Percentiles rank a stretch among this genome's conserved stretches.
These are phyloP conservation scores for Syncephalis plumigaleata DNA, from an alignment of 371 early-diverging fungal genomes.

Conservation along the genomic window DNA sequence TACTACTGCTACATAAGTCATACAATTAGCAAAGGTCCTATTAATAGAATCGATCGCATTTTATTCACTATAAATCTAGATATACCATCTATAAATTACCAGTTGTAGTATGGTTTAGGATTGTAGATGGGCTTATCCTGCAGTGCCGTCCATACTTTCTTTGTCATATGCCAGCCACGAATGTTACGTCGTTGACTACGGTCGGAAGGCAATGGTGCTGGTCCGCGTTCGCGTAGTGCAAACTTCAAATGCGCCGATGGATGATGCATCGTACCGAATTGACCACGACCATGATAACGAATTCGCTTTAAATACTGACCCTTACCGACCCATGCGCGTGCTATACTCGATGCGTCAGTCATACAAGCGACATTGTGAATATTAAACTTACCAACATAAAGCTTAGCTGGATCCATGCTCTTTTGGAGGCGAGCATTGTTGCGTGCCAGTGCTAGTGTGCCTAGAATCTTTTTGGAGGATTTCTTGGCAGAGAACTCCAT, in stretches of 20 bases:
- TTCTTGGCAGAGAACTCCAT: slow-evolving; percentile 74
- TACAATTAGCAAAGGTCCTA: too few species aligned
- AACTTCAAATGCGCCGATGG: slow-evolving; percentile 74
- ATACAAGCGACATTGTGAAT: neutral
- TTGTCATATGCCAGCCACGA: slow-evolving; percentile 27
- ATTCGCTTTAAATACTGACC: slow-evolving; percentile 49
- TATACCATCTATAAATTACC: too few species aligned
- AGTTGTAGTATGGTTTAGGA: slow-evolving; percentile 54
- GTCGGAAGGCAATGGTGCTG: slow-evolving; percentile 11
- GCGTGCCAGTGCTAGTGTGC: slow-evolving; percentile 53
- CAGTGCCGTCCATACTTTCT: slow-evolving; percentile 53
- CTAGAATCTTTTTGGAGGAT: slow-evolving; percentile 44
- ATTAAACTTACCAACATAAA: slow-evolving; percentile 22
- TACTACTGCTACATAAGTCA: too few species aligned
- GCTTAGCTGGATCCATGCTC: slow-evolving; percentile 37
- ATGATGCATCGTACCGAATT: slow-evolving; percentile 61
- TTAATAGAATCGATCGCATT: too few species aligned
- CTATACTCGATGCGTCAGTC: slow-evolving; percentile 10
- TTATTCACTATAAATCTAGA: too few species aligned
- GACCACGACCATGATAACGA: slow-evolving; percentile 62
- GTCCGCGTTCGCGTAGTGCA: slow-evolving; percentile 37
- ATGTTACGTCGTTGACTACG: slow-evolving; percentile 23
- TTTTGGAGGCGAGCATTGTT: slow-evolving; percentile 52
- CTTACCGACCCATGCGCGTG: slow-evolving; percentile 82
- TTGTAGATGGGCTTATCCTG: slow-evolving; percentile 68